Conservation (phyloP, 352 stramenopile genomes). For the Pilasporangium apinafurcum region DNA sequence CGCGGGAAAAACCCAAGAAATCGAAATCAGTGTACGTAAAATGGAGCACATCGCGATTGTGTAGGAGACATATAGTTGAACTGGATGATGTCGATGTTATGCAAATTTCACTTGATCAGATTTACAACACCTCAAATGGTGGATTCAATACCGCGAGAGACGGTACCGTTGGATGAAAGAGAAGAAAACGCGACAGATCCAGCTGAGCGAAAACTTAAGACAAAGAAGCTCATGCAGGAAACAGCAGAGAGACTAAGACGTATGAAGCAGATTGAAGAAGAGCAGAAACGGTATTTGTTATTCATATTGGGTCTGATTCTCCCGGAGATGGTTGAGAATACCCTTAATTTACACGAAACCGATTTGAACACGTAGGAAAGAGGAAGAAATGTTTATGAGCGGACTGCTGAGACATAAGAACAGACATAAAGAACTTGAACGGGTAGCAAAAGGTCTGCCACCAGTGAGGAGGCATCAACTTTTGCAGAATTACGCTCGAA, state of each 20-base stretch:
- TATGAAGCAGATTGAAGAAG: conserved; percentile 27
- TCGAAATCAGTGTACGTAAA: too few species aligned
- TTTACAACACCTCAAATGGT: too few species aligned
- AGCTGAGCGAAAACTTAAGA: conserved; percentile 16
- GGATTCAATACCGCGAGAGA: too few species aligned
- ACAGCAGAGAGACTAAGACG: conserved; percentile 36
- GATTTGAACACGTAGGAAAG: conserved; percentile 28
- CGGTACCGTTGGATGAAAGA: too few species aligned
- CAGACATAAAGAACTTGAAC: conserved; percentile 55
- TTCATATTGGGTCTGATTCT: neutral
- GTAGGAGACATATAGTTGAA: too few species aligned
- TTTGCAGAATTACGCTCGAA: too few species aligned
- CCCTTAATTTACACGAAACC: too few species aligned
- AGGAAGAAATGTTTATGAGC: conserved; percentile 43
- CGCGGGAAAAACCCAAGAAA: too few species aligned
- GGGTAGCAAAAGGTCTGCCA: conserved; percentile 42
- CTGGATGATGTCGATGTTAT: too few species aligned
- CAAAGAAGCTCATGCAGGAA: conserved; percentile 42
- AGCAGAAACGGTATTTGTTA: conserved; percentile 30
- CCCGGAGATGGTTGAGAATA: neutral
- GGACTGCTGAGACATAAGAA: conserved; percentile 44
- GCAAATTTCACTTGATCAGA: too few species aligned
- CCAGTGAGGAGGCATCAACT: neutral
- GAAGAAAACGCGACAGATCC: conserved; percentile 19
- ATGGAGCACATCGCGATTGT: too few species aligned